Base-by-base conservation (phyloP, 805 yeast species). In the Komagataella pastoris region DNA sequence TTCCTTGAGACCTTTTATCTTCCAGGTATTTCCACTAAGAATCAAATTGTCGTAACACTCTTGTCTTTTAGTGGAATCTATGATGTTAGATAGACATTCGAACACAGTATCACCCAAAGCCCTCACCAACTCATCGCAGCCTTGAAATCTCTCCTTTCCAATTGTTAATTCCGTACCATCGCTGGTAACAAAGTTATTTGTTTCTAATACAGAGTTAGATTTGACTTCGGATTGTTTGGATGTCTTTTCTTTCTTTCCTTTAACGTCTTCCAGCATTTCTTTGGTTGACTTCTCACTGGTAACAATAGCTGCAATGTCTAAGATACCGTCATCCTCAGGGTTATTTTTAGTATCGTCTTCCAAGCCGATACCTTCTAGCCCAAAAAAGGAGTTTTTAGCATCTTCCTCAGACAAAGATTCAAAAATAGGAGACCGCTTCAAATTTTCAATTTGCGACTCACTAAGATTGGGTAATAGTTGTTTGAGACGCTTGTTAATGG, bases 91-190 rank as follows among this genome's bases (percentile, higher is more conserved):
- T 50, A 88, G 65, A 0, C 80, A 70, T 24, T 68, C 65, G 49
- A 79, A 79, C 1, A 87, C 74, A 2, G 76, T 74, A 17, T 67
- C 68, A 3, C 85, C 74, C 18, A 91, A 72, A 19, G 62, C 61
- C 3, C 67, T 70, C 40, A 91, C 73, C 51, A 91, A 72, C 19
- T 67, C 72, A 48, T 76, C 80, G 44, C 85, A 71, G 1, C 97
- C 98, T 62, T 78, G 83, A 66, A 91, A 91, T 59, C 98, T 74
- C 68, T 89, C 96, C 54, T 82, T 85, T 2, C 98, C 98, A n/a
- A 91, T 80, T 6, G 70, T 70, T n/a, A 85, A 62, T 51, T 69
- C 68, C 49, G 75, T 69, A 3, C 87, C 85, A 3, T 65, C 60
- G 7, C 74, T 65, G 65, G 86, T 95, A 30, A 71, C 62, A 61